A percentile compares a stretch with the other conserved stretches of the same genome.
Evolutionary conservation across 345 rosid species (phyloP).

Genomic region (Boechera retrofracta): DNA sequence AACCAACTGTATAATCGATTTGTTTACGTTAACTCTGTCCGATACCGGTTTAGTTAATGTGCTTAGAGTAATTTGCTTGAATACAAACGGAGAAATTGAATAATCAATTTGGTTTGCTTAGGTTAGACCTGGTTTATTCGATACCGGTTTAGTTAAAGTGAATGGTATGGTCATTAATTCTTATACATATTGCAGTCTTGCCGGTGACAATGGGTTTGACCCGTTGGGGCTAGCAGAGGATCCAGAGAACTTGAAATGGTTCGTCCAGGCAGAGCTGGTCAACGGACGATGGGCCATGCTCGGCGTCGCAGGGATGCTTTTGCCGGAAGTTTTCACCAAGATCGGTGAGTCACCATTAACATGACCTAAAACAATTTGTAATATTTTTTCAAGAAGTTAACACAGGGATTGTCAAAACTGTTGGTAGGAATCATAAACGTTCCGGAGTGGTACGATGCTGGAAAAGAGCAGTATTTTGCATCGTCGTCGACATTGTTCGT

Average conservation of each 20-base stretch:
- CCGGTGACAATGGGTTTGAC: slow-evolving; percentile 97
- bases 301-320: slow-evolving; percentile 90
- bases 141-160: slow-evolving; percentile 12
- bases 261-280: slow-evolving; percentile 89
- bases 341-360: slow-evolving; percentile 53
- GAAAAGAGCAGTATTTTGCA: slow-evolving; percentile 91
- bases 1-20: not conserved
- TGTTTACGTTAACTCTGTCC: not conserved
- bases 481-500: slow-evolving; percentile 92
- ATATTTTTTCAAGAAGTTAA: slow-evolving; percentile 8
- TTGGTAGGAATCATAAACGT: slow-evolving; percentile 58
- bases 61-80: not conserved
- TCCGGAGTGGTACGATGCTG: slow-evolving; percentile 91
- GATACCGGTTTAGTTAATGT: not conserved
- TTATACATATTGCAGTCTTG: slow-evolving; percentile 57
- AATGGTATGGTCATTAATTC: not conserved
- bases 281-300: slow-evolving; percentile 96
- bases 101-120: not conserved
- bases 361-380: not conserved
- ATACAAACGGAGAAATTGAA: not conserved
- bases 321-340: slow-evolving; percentile 93
- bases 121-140: not conserved
- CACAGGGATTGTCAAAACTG: not conserved
- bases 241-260: slow-evolving; percentile 95
- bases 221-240: slow-evolving; percentile 93